A percentile compares a stretch with the other conserved stretches of the same genome.
These are phyloP conservation scores for Pichia sp. DNA, from an alignment of 1,139 yeast species.

Conservation along the genomic window DNA sequence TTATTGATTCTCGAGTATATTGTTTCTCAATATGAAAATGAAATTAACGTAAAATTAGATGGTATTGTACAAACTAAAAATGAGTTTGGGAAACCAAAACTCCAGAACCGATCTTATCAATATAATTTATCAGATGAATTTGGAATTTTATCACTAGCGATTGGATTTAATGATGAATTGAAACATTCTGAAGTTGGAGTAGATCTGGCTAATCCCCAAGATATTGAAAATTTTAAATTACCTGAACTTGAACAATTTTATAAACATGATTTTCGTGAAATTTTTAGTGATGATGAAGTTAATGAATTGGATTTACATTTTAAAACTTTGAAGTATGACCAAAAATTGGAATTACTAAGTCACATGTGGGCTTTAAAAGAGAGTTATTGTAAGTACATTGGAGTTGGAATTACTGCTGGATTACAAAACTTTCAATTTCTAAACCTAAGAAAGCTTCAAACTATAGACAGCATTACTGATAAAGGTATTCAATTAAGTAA, in stretches of 20 bases:
- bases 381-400: slow-evolving; percentile 55
- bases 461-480: too few relatives aligned
- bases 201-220: slow-evolving; percentile 54
- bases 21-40: slow-evolving; percentile 12
- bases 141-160: slow-evolving; percentile 40
- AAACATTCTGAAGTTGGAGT: slow-evolving; percentile 42
- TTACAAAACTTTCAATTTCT: slow-evolving; percentile 31
- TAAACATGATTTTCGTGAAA: slow-evolving; percentile 38
- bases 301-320: slow-evolving; percentile 24
- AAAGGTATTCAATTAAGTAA: not conserved
- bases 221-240: slow-evolving; percentile 33
- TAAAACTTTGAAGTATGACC: slow-evolving; percentile 4
- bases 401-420: slow-evolving; percentile 55
- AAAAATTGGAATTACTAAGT: slow-evolving; percentile 30
- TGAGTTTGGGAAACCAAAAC: slow-evolving; percentile 37
- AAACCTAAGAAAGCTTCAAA: slow-evolving; percentile 24
- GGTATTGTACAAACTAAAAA: slow-evolving; percentile 24
- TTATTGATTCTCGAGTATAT: slow-evolving; percentile 21
- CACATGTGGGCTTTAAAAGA: slow-evolving; percentile 72
- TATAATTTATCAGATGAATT: slow-evolving; percentile 56
- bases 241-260: slow-evolving; percentile 30
- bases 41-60: slow-evolving; percentile 1
- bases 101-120: slow-evolving; percentile 28
- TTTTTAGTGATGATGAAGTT: slow-evolving; percentile 42
- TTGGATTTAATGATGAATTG: slow-evolving; percentile 27